A percentile compares a stretch with the other conserved stretches of the same genome.
Conservation (phyloP, 176 grass and related monocot genomes). For the Avena sativa region DNA sequence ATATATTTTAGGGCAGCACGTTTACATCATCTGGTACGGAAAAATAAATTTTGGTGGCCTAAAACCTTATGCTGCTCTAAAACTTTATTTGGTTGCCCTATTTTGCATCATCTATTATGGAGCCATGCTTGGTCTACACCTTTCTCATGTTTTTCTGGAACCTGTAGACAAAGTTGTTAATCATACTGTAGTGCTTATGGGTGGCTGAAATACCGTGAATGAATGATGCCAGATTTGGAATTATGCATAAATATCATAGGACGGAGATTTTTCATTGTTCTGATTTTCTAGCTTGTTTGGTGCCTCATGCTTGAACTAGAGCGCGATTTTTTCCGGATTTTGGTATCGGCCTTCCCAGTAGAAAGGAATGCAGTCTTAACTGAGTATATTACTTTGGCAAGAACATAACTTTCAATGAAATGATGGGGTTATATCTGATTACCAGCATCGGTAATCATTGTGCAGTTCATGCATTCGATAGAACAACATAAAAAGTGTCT, state of each 20-base stretch:
- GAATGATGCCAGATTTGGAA: neutral
- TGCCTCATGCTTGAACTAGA: neutral
- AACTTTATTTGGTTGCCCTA: no score
- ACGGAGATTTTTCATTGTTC: neutral
- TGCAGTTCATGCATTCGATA: neutral
- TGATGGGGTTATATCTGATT: neutral
- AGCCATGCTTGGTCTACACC: neutral
- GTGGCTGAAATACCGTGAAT: neutral
- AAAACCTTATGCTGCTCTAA: no score
- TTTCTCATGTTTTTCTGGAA: neutral
- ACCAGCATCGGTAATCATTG: neutral
- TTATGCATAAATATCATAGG: neutral
- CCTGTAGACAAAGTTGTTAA: neutral
- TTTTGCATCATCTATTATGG: neutral
- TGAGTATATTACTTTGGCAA: neutral
- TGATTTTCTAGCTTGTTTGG: neutral
- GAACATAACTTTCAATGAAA: conserved; percentile 5
- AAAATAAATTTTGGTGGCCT: no score
- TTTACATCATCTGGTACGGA: no score
- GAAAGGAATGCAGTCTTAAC: neutral
- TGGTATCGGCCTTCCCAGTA: neutral
- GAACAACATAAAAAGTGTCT: neutral
- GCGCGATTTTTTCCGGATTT: neutral
- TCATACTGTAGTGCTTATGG: neutral
- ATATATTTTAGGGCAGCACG: no score